phyloP scores from a whole-genome alignment of 2,329 filamentous ascomycete species.

The Basipetospora chlamydospora region DNA sequence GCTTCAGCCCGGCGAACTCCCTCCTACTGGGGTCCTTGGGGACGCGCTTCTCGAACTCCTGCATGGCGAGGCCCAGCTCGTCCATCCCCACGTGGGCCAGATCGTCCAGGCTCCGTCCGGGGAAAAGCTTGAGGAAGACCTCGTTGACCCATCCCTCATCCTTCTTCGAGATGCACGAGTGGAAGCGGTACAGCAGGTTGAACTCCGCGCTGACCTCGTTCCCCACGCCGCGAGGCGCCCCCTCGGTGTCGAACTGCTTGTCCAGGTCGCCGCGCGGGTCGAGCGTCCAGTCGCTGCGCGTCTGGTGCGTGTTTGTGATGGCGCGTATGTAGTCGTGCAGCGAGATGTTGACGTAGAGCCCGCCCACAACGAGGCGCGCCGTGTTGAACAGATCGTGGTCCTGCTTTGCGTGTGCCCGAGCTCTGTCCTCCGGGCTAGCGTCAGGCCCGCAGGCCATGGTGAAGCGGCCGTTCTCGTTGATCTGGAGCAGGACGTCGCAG shows the following conservation, averaged over 20 bases:
- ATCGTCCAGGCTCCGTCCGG: slow-evolving; percentile 15
- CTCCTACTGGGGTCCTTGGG: slow-evolving; percentile 29
- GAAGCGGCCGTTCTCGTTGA: slow-evolving; percentile 55
- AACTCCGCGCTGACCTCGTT: slow-evolving; percentile 57
- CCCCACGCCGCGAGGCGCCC: slow-evolving; percentile 40
- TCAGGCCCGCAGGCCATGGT: slow-evolving; percentile 20
- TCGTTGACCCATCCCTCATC: slow-evolving; percentile 49
- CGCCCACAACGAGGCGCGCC: slow-evolving; percentile 35
- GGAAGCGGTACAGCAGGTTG: slow-evolving; percentile 53
- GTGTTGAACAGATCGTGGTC: slow-evolving; percentile 43
- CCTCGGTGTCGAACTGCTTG: slow-evolving; percentile 27
- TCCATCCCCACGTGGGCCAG: slow-evolving; percentile 17
- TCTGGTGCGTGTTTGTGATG: slow-evolving; percentile 44
- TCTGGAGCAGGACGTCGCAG: slow-evolving; percentile 43
- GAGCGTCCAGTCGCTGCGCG: slow-evolving; percentile 44
- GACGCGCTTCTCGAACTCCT: slow-evolving; percentile 22
- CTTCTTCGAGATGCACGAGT: slow-evolving; percentile 42
- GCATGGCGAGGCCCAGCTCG: slow-evolving; percentile 23
- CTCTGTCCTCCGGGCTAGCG: slow-evolving; percentile 15
- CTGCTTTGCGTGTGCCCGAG: slow-evolving; percentile 23
- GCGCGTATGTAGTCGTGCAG: slow-evolving; percentile 46
- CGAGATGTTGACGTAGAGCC: slow-evolving; percentile 41
- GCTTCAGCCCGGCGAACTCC: slow-evolving; percentile 32
- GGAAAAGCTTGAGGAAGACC: slow-evolving; percentile 32
- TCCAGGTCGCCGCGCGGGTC: slow-evolving; percentile 47